Base-by-base conservation (phyloP, 305 asterid species). In the Fraxinus ornus region DNA sequence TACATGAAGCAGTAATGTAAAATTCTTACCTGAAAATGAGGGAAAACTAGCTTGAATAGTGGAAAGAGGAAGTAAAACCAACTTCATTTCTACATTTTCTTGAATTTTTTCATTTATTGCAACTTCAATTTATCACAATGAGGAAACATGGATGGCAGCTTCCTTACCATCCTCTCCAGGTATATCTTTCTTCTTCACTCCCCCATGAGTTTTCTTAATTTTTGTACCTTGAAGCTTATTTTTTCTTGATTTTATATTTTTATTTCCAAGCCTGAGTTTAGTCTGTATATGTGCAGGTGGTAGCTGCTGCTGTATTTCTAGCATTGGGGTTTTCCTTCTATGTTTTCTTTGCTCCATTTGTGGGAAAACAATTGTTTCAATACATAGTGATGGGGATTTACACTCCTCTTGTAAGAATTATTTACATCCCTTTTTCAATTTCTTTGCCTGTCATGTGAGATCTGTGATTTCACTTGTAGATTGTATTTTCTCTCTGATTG, bases 121-220 rank as follows among this genome's bases (percentile, higher is more conserved):
- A 64, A 64, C 33, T 81, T 78, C 66, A 77, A 80, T 82, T 85
- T 85, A 39, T 66, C 85, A 86, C 80, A 81, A 95, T 95, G 99
- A 95, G 99, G 90, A 95, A 95, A 86, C 97, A 94, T 86, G 99
- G 99, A 82, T 95, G 99, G 99, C 94, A 94, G 86, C 99, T 95
- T 84, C 98, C 99, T 79, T 94, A 95, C 84, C 99, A 95, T 88
- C 98, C 98, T 88, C 93, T 95, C 86, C 98, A 95, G 97, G 99
- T 95, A 84, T 82, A 64, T 19, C 47, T 76, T 77, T 15, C 68
- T 57, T 57, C 68, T 57, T 57, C 1, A 17, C 24, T 30, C 77
- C 36, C 22, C 32, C 71, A 24, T 72, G 28, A 44, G 24, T 33
- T 22, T 52, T 37, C 55, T 52, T 41, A 68, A 66, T 70, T 49